These are phyloP conservation scores for Rhodosorus marinus DNA, from an alignment of 23 red algal genomes.

Conservation along the genomic window DNA sequence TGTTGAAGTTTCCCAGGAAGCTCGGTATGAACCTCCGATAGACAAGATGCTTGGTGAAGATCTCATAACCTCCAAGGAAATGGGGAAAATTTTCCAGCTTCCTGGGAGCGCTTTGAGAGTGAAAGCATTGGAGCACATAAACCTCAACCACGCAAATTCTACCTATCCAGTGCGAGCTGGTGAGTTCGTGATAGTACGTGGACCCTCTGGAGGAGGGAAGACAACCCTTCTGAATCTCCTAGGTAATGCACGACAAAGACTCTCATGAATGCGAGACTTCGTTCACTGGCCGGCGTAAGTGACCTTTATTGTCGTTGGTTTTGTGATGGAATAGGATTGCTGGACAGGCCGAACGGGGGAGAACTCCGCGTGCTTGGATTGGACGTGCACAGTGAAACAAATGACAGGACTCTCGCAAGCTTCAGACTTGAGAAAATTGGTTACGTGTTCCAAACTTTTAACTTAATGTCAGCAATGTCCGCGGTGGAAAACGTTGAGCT, in stretches of 20 bases:
- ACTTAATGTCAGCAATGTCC: neutral
- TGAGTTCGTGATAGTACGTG: constrained; percentile 12
- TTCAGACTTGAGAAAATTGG: constrained; percentile 6
- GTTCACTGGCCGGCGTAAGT: neutral
- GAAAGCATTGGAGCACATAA: too few species aligned
- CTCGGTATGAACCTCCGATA: too few species aligned
- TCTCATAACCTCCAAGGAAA: too few species aligned
- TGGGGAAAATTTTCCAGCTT: too few species aligned
- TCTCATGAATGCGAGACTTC: neutral
- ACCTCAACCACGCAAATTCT: neutral
- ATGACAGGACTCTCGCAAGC: neutral
- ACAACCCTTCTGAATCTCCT: neutral
- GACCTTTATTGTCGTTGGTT: neutral
- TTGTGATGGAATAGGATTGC: neutral
- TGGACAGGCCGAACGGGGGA: neutral
- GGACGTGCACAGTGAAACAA: neutral
- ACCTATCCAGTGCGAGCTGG: constrained; percentile 1
- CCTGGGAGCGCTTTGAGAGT: too few species aligned
- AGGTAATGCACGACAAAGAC: neutral
- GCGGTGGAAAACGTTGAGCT: constrained; percentile 19
- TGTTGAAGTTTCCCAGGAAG: too few species aligned
- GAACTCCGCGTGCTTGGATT: neutral
- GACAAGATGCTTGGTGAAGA: too few species aligned
- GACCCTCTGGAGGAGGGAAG: constrained; percentile 10
- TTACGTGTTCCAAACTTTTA: constrained; percentile 5